Conservation (phyloP, 2,329 filamentous ascomycete species). For the Botrytis paeoniae region DNA sequence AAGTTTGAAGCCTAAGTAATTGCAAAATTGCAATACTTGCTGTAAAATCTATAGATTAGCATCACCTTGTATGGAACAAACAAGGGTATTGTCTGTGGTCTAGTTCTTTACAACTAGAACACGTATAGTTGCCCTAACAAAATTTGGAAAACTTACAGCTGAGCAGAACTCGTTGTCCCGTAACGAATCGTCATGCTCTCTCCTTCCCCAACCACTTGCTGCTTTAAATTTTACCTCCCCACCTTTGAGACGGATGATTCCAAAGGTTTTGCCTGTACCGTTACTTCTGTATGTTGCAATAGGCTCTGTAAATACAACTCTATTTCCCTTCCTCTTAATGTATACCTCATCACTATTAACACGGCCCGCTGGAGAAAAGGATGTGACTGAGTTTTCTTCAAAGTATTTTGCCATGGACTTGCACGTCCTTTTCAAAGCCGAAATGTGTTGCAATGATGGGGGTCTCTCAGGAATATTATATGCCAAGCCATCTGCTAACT, state of each 20-base stretch:
- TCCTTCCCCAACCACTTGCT: not conserved
- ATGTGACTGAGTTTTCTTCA: not conserved
- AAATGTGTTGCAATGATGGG: not conserved
- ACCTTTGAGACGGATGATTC: not conserved
- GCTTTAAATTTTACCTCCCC: not conserved
- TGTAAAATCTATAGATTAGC: not conserved
- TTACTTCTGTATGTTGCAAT: not conserved
- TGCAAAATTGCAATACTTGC: conserved; percentile 14
- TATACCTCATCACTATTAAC: not conserved
- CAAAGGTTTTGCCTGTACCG: not conserved
- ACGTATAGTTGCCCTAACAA: too few relatives aligned
- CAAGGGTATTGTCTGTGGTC: not conserved
- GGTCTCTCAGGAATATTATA: not conserved
- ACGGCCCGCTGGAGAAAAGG: not conserved
- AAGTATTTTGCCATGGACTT: not conserved
- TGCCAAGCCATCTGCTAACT: conserved; percentile 1
- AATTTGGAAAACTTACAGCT: not conserved
- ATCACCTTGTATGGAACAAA: not conserved
- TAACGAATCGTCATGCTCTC: not conserved
- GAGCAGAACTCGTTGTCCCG: conserved; percentile 14
- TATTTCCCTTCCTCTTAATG: not conserved
- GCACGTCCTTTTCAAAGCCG: conserved; percentile 6
- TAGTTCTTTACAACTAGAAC: not conserved
- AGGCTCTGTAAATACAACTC: not conserved
- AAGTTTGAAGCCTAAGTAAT: conserved; percentile 3